A percentile compares a stretch with the other conserved stretches of the same genome.
phyloP scores from a whole-genome alignment of 768 basidiomycete genomes.

The Suillus paluster region DNA sequence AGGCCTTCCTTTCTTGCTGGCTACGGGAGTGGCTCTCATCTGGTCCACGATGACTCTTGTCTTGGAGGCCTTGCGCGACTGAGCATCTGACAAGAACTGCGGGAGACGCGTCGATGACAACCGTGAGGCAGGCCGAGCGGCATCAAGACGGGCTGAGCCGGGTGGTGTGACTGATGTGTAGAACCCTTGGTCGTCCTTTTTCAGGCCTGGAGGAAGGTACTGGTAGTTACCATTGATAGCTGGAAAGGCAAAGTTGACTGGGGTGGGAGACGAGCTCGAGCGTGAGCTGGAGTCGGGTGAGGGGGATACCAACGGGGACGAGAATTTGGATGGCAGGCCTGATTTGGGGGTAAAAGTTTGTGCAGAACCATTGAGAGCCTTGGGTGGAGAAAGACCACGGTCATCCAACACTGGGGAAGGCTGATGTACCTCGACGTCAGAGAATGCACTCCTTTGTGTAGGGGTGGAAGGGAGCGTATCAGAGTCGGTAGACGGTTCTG shows the following conservation, averaged over 20 bases:
- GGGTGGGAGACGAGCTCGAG: constrained; percentile 10
- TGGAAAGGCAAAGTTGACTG: constrained; percentile 50
- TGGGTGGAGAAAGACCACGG: constrained; percentile 5
- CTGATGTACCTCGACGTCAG: constrained; percentile 9
- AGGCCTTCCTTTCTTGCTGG: constrained; percentile 10
- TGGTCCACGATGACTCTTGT: constrained; percentile 65
- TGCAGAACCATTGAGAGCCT: constrained; percentile 45
- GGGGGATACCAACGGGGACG: constrained; percentile 18
- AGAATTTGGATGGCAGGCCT: constrained; percentile 27
- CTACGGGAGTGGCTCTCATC: constrained; percentile 43
- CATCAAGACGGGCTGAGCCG: constrained; percentile 10
- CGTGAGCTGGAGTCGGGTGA: constrained; percentile 15
- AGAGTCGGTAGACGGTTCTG: constrained; percentile 12
- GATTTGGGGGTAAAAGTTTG: constrained; percentile 49
- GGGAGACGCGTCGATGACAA: constrained; percentile 46
- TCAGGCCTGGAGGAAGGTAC: constrained; percentile 41
- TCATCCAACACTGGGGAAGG: constrained; percentile 3
- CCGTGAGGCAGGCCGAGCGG: constrained; percentile 29
- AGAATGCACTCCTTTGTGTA: constrained; percentile 6
- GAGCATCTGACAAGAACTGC: constrained; percentile 49
- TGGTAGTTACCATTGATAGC: constrained; percentile 42
- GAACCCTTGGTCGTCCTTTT: constrained; percentile 60
- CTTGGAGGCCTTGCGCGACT: constrained; percentile 48
- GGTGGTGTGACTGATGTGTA: constrained; percentile 42
- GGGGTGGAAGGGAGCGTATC: constrained; percentile 12